Conservation (phyloP, 192 early-diverging fungal species). For the Coemansia sp. region DNA sequence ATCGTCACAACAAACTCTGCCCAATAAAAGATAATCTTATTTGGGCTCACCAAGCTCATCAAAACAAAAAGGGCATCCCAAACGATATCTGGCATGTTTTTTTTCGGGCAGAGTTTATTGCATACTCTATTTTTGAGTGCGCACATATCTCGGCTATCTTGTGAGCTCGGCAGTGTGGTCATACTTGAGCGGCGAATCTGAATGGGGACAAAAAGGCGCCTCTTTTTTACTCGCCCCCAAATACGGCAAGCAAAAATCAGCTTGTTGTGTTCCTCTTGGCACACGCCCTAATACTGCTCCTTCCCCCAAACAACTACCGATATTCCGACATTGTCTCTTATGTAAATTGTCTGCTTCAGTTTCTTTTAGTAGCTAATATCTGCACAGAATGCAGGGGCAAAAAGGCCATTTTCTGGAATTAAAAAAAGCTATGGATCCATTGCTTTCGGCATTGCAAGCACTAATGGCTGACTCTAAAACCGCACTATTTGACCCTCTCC, state of each 20-base stretch:
- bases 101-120: neutral
- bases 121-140: neutral
- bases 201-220: neutral
- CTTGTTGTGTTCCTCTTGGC: constrained; percentile 1
- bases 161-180: constrained; percentile 2
- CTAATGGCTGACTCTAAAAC: neutral
- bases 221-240: neutral
- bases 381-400: constrained; percentile 4
- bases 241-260: neutral
- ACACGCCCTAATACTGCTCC: neutral
- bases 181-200: neutral
- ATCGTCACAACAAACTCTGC: neutral
- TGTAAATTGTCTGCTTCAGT: neutral
- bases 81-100: neutral
- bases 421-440: neutral
- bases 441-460: neutral
- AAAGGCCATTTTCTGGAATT: neutral
- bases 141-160: neutral
- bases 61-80: neutral
- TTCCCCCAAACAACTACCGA: constrained; percentile 6
- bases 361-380: constrained; percentile 9
- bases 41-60: neutral
- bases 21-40: neutral
- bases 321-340: neutral
- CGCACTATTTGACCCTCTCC: neutral